Evolutionary conservation across 345 rosid species (phyloP).

Genomic region (Acer saccharum): DNA sequence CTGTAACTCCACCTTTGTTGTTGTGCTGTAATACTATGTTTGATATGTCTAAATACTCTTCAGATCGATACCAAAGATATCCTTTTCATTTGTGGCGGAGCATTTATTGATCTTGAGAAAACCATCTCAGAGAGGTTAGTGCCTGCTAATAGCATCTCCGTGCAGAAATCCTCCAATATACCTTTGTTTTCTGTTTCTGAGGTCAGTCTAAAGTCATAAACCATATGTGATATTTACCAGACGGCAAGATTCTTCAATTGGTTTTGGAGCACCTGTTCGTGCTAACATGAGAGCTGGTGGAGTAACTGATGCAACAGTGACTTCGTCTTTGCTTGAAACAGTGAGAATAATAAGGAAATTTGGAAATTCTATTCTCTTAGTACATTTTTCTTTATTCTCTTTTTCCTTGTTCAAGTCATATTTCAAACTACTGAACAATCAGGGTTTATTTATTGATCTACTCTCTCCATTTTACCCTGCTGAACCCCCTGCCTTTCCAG

Average conservation of each 20-base stretch:
- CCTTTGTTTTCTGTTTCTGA: slow-evolving; percentile 8
- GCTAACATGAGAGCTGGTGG: slow-evolving; percentile 88
- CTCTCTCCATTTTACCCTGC: background rate
- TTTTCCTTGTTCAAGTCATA: background rate
- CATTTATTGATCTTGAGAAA: slow-evolving; percentile 89
- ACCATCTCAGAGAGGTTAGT: slow-evolving; percentile 90
- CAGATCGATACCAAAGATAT: slow-evolving; percentile 96
- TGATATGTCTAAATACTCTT: slow-evolving; percentile 14
- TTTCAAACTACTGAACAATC: background rate
- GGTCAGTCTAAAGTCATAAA: slow-evolving; percentile 16
- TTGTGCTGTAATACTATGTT: background rate
- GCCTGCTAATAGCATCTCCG: slow-evolving; percentile 8
- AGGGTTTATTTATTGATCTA: background rate
- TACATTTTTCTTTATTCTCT: background rate
- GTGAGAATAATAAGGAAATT: slow-evolving; percentile 42
- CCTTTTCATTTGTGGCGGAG: slow-evolving; percentile 96
- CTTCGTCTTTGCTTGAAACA: slow-evolving; percentile 88
- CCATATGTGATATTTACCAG: slow-evolving; percentile 39
- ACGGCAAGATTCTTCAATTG: slow-evolving; percentile 94
- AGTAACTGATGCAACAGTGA: slow-evolving; percentile 61
- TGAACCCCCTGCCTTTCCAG: background rate
- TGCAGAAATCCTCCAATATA: slow-evolving; percentile 1
- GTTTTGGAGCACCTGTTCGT: slow-evolving; percentile 98
- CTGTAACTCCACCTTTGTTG: background rate
- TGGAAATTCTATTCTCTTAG: background rate